These are phyloP conservation scores for Hypoxylon sp. DNA, from an alignment of 2,329 filamentous ascomycete genomes.

Conservation along the genomic window DNA sequence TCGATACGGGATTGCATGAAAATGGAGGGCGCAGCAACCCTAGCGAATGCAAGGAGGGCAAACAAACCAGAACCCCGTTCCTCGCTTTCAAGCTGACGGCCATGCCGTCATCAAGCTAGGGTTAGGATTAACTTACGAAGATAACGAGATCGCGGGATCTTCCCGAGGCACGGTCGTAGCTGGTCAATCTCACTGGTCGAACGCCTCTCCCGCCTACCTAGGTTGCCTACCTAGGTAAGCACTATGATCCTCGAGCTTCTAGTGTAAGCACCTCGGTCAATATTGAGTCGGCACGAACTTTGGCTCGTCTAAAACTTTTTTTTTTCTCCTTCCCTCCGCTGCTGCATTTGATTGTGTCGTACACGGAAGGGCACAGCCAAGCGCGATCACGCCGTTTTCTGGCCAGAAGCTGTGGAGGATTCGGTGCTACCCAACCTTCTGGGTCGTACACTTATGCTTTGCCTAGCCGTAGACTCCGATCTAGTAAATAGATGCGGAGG, in stretches of 20 bases:
- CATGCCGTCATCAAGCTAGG: constrained; percentile 31
- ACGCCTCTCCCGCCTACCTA: constrained; percentile 22
- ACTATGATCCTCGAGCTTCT: constrained; percentile 33
- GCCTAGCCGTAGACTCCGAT: constrained; percentile 37
- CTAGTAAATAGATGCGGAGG: constrained; percentile 37
- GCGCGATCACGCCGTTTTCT: constrained; percentile 29
- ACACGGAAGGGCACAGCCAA: constrained; percentile 28
- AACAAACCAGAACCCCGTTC: constrained; percentile 11
- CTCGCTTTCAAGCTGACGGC: constrained; percentile 13
- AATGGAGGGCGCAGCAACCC: constrained; percentile 36
- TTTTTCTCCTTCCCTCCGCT: constrained; percentile 5
- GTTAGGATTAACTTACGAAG: constrained; percentile 28
- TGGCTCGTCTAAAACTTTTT: constrained; percentile 8
- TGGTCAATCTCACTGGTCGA: constrained; percentile 23
- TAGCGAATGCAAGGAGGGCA: constrained; percentile 4
- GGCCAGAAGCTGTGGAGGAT: constrained; percentile 22
- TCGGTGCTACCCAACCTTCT: constrained; percentile 39
- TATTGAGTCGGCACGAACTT: constrained; percentile 13
- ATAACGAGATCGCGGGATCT: constrained; percentile 37
- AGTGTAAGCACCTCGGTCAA: constrained; percentile 28
- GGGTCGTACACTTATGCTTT: constrained; percentile 27
- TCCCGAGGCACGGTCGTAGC: constrained; percentile 23
- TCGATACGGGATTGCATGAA: constrained; percentile 36
- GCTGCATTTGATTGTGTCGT: constrained; percentile 36
- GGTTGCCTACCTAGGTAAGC: too few species aligned